Base-by-base conservation (phyloP, 2,329 filamentous ascomycete species). In the Leptosphaerulina australis region DNA sequence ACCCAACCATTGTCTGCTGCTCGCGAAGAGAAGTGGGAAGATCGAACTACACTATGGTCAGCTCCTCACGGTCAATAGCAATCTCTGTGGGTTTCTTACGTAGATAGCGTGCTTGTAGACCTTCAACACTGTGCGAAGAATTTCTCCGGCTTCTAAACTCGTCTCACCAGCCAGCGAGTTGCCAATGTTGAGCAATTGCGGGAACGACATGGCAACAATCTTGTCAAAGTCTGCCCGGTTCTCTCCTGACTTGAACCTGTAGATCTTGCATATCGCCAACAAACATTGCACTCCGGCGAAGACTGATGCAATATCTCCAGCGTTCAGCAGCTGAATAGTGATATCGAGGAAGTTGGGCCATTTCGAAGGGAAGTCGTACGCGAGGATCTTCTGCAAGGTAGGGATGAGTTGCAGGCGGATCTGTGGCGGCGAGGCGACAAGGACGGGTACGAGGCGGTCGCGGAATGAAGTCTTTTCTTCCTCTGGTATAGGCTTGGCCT, bases 101-200 rank as follows among this genome's bases (percentile, higher is more conserved):
- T 95, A 99, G 67, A 95, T 96, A 37, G 94, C 92, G 77, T 99
- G 93, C 78, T 99, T 99, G 77, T 96, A 99, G 28, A 91, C 88
- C 80, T 99, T 99, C 68, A 99, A 83, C 46, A 95, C 90, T 50
- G 95, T 87, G 70, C 95, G 89, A 62, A 99, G 81, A 89, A 99
- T 97, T 78, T 97, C 94, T 52, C 90, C 93, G 14, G 93, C 94
- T 76, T 99, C 94, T 62, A 95, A 80, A 70, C 90, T 96, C 69
- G 90, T 90, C 77, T 97, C 92, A 61, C 90, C 88, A 35, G 96
- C 88, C 64, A 97, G 79, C 73, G 90, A 88, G 69, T 90, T 91
- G 63, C 92, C 95, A 67, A 99, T 94, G 56, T 82, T 81, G 61
- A 97, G 79, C 57, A 97, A 80, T 58, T 91, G 86, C 15, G 94